Conservation (phyloP, 257 asterid species). For the Gardenia jasminoides region DNA sequence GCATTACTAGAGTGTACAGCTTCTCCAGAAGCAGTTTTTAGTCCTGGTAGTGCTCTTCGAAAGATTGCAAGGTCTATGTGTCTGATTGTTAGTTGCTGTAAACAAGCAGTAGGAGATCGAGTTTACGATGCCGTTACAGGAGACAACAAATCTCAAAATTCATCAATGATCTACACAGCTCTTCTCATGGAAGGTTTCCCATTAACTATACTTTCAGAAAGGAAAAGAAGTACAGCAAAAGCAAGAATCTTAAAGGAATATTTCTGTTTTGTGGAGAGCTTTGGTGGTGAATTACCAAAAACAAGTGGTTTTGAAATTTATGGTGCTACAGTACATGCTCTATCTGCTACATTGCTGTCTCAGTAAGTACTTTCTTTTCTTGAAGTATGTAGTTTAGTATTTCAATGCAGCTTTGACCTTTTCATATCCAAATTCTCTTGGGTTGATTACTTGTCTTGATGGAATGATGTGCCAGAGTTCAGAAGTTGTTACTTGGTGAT, state of each 20-base stretch:
- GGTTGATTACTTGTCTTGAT: not conserved
- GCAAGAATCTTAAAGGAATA: constrained; percentile 67
- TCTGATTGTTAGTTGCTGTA: constrained; percentile 51
- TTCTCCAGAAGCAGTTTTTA: constrained; percentile 45
- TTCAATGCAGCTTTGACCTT: not conserved
- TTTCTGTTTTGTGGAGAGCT: constrained; percentile 60
- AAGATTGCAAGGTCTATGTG: constrained; percentile 70
- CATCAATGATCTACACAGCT: constrained; percentile 46
- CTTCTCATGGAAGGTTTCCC: constrained; percentile 92
- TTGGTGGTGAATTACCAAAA: constrained; percentile 36
- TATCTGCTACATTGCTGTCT: constrained; percentile 74
- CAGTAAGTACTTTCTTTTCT: constrained; percentile 49
- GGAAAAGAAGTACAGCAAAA: constrained; percentile 56
- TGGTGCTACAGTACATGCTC: constrained; percentile 81
- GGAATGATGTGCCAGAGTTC: not conserved
- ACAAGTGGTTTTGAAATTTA: constrained; percentile 40
- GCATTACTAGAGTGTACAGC: constrained; percentile 45
- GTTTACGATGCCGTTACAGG: constrained; percentile 55
- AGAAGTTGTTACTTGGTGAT: not conserved
- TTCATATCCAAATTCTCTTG: not conserved
- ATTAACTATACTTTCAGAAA: constrained; percentile 62
- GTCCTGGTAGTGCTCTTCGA: constrained; percentile 58
- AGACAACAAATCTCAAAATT: constrained; percentile 37
- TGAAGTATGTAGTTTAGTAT: not conserved
- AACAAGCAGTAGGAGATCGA: constrained; percentile 59